Conservation (phyloP, 495 filamentous ascomycete species). For the Wilcoxina mikolae region DNA sequence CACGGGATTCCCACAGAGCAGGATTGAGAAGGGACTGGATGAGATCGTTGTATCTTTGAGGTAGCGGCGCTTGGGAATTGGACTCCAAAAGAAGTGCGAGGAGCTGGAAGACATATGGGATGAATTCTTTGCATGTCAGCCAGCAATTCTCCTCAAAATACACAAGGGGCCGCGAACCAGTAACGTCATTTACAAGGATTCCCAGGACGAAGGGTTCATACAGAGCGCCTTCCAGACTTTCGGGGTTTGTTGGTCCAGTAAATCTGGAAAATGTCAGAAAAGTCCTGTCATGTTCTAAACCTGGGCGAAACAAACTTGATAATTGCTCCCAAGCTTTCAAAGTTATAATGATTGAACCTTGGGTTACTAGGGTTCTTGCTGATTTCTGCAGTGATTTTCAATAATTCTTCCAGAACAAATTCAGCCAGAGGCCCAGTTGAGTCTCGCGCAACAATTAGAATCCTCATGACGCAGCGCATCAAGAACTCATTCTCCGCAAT, state of each 20-base stretch:
- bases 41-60: conserved; percentile 60
- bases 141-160: not conserved
- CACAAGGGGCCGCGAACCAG: conserved; percentile 39
- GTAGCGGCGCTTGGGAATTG: conserved; percentile 55
- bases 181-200: conserved; percentile 64
- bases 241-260: conserved; percentile 49
- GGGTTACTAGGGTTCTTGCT: conserved; percentile 91
- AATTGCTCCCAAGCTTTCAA: conserved; percentile 90
- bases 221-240: conserved; percentile 59
- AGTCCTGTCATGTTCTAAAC: not conserved
- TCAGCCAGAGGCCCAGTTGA: conserved; percentile 55
- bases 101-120: conserved; percentile 92
- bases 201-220: conserved; percentile 57
- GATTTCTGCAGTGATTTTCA: conserved; percentile 77
- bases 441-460: conserved; percentile 81
- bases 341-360: conserved; percentile 95
- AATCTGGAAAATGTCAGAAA: conserved; percentile 37
- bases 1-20: conserved; percentile 69
- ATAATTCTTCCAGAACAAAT: conserved; percentile 56
- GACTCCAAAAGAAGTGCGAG: conserved; percentile 77
- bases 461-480: conserved; percentile 96
- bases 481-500: conserved; percentile 98
- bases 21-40: conserved; percentile 61
- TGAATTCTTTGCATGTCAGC: conserved; percentile 51
- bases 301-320: conserved; percentile 42